These are phyloP conservation scores for Boletus tylopilopsis DNA, from an alignment of 768 basidiomycete genomes.

Conservation along the genomic window DNA sequence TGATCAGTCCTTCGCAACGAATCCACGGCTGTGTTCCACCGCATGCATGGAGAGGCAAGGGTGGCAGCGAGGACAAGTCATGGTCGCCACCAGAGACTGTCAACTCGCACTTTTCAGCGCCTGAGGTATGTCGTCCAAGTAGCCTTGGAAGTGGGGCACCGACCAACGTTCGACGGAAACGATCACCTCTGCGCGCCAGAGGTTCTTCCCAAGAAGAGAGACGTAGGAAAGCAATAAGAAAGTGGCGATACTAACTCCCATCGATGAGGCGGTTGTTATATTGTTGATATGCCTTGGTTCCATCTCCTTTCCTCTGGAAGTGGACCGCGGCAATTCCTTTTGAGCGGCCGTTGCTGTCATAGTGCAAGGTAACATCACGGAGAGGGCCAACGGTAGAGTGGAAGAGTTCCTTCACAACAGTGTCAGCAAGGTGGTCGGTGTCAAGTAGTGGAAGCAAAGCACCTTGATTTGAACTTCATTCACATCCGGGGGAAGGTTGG, in stretches of 20 bases:
- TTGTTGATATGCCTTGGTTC: slow-evolving; percentile 84
- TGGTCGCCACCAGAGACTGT: slow-evolving; percentile 28
- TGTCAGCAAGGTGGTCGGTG: slow-evolving; percentile 1
- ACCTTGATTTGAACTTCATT: slow-evolving; percentile 94
- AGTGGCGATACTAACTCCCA: slow-evolving; percentile 94
- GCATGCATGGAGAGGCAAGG: slow-evolving; percentile 10
- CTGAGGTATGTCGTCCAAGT: slow-evolving; percentile 23
- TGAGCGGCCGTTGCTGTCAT: slow-evolving; percentile 80
- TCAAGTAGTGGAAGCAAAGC: slow-evolving; percentile 21
- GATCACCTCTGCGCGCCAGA: slow-evolving; percentile 16
- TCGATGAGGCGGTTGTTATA: slow-evolving; percentile 99
- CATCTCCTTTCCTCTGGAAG: slow-evolving; percentile 86
- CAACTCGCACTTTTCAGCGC: slow-evolving; percentile 30
- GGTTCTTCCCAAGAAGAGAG: slow-evolving; percentile 20
- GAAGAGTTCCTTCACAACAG: slow-evolving; percentile 79
- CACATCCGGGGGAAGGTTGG: slow-evolving; percentile 89
- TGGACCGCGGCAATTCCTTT: slow-evolving; percentile 87
- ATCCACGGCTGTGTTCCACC: slow-evolving; percentile 26
- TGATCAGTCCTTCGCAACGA: slow-evolving; percentile 27
- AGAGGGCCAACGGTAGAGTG: slow-evolving; percentile 84
- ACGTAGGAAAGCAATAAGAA: slow-evolving; percentile 35
- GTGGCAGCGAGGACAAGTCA: slow-evolving; percentile 29
- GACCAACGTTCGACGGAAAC: slow-evolving; percentile 24
- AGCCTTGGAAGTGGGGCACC: slow-evolving; percentile 17
- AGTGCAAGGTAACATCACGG: slow-evolving; percentile 78